Conservation (phyloP, 257 asterid species). For the Solanum verrucosum region DNA sequence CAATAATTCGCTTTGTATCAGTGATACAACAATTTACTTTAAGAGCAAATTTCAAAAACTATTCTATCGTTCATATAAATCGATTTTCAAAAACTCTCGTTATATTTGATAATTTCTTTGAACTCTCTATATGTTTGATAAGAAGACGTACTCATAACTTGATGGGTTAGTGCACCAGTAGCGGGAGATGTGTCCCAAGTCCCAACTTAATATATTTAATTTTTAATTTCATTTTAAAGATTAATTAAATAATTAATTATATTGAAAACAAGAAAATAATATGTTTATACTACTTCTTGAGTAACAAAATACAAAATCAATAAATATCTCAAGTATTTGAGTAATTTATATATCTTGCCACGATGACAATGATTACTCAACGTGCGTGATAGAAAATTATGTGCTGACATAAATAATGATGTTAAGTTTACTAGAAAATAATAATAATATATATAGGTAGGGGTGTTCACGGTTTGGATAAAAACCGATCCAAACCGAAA, state of each 20-base stretch:
- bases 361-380: not conserved
- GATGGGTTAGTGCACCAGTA: not conserved
- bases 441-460: no score
- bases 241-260: not conserved
- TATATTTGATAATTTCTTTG: not conserved
- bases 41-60: no score
- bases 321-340: not conserved
- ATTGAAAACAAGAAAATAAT: not conserved
- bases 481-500: no score
- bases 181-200: not conserved
- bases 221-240: no score
- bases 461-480: no score
- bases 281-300: not conserved
- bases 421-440: not conserved
- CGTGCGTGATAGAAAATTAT: not conserved
- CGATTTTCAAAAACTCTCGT: no score
- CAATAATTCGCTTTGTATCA: not conserved
- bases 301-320: not conserved
- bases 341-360: not conserved
- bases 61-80: no score
- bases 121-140: not conserved
- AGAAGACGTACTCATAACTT: not conserved
- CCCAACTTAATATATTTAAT: not conserved
- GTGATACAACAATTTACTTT: not conserved
- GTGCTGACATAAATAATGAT: not conserved